A percentile compares a stretch with the other conserved stretches of the same genome.
phyloP scores from a whole-genome alignment of 2,329 filamentous ascomycete species.

The Diaporthe citri region DNA sequence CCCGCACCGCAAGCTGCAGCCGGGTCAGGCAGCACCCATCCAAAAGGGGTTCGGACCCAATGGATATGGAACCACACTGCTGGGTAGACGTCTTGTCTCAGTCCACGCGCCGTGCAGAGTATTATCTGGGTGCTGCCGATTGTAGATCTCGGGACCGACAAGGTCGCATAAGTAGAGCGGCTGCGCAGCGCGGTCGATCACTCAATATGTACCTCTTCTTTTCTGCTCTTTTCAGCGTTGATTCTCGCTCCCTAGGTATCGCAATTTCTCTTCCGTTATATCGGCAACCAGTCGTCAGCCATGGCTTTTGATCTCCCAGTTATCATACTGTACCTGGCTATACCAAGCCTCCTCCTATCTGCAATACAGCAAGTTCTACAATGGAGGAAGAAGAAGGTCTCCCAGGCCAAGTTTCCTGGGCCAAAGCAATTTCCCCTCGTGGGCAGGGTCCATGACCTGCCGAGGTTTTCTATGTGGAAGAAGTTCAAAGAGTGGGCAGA shows the following conservation, averaged over 20 bases:
- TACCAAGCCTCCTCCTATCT: constrained; percentile 59
- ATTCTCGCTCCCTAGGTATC: background rate
- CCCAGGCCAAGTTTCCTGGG: constrained; percentile 56
- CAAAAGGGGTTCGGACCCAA: constrained; percentile 4
- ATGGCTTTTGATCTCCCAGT: constrained; percentile 53
- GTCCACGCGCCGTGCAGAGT: background rate
- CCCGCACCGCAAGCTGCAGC: constrained; percentile 28
- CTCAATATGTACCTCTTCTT: background rate
- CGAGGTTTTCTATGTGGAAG: constrained; percentile 61
- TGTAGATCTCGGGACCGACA: constrained; percentile 10
- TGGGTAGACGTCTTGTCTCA: background rate
- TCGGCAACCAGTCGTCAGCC: constrained; percentile 32
- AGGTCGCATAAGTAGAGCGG: constrained; percentile 12
- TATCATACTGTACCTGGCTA: constrained; percentile 59
- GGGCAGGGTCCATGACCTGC: constrained; percentile 62
- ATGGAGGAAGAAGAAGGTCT: constrained; percentile 48
- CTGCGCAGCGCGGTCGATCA: background rate
- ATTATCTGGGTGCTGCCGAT: background rate
- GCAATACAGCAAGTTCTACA: constrained; percentile 53
- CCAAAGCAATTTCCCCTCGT: constrained; percentile 62
- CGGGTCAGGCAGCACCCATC: constrained; percentile 9
- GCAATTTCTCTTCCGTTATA: background rate
- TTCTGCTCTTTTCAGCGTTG: constrained; percentile 12
- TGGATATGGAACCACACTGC: background rate
- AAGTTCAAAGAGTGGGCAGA: constrained; percentile 64